Percentiles rank a stretch among this genome's conserved stretches.
phyloP scores from a whole-genome alignment of 306 rosid species.

The Gillenia trifoliata region DNA sequence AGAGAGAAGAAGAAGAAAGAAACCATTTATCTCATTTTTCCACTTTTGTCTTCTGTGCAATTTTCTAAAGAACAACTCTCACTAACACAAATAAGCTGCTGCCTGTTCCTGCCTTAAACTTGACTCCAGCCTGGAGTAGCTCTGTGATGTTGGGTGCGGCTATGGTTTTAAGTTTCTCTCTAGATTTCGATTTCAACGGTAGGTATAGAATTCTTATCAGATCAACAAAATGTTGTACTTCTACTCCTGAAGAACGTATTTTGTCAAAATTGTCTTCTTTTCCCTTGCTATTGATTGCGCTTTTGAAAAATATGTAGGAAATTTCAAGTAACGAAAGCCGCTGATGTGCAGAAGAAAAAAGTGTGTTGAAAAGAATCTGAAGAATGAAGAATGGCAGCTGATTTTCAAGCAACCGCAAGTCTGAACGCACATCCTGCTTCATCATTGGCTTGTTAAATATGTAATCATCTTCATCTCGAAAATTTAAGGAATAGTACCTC shows the following conservation, averaged over 20 bases:
- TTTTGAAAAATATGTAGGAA: too few species aligned
- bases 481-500: background rate
- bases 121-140: slow-evolving; percentile 29
- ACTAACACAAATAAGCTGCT: slow-evolving; percentile 25
- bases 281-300: background rate
- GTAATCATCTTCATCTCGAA: background rate
- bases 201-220: slow-evolving; percentile 23
- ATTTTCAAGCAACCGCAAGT: background rate
- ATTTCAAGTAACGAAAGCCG: background rate
- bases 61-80: too few species aligned
- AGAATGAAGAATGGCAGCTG: background rate
- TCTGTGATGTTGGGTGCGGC: slow-evolving; percentile 20
- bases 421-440: background rate
- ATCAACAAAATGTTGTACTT: slow-evolving; percentile 31
- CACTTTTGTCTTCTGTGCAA: too few species aligned
- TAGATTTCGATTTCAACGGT: background rate
- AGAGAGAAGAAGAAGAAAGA: too few species aligned
- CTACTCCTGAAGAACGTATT: too few species aligned
- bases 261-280: background rate
- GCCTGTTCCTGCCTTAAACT: slow-evolving; percentile 4
- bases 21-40: too few species aligned
- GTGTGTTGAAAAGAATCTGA: background rate
- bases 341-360: background rate
- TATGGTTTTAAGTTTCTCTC: background rate
- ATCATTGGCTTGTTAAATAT: background rate